Evolutionary conservation across 1,139 yeast species (phyloP).

Genomic region (Geotrichum carabidarum): DNA sequence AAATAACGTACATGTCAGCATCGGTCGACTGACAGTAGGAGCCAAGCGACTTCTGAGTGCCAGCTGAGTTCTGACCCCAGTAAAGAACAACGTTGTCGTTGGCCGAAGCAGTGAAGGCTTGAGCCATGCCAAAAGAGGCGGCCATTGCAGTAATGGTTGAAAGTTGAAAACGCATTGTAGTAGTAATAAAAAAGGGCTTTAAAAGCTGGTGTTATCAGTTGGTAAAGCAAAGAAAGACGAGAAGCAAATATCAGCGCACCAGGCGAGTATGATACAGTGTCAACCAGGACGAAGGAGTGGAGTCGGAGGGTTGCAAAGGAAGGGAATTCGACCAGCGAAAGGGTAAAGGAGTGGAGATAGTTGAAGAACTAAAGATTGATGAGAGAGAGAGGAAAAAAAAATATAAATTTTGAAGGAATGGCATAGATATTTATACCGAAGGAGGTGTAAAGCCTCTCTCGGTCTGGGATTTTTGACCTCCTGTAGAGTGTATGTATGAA

Average conservation of each 20-base stretch:
- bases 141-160: not conserved
- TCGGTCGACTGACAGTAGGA: slow-evolving; percentile 63
- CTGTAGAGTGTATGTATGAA: no score
- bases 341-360: not conserved
- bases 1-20: slow-evolving; percentile 67
- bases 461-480: no score
- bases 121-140: slow-evolving; percentile 2
- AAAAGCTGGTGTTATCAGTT: not conserved
- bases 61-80: slow-evolving; percentile 88
- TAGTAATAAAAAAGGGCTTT: not conserved
- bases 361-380: not conserved
- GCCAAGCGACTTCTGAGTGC: slow-evolving; percentile 54
- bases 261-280: not conserved
- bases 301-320: not conserved
- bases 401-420: not conserved
- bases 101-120: slow-evolving; percentile 16
- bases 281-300: not conserved
- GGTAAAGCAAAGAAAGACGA: not conserved
- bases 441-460: no score
- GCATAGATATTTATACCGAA: no score
- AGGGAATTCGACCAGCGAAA: slow-evolving; percentile 1
- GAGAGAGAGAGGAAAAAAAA: not conserved
- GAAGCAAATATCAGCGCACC: not conserved
- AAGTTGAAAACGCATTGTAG: slow-evolving; percentile 1
- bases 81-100: slow-evolving; percentile 52